Evolutionary conservation across 257 asterid genomes (phyloP), one percentile per base, ranked within the genome.

Genomic region (Leonotis leonurus): DNA sequence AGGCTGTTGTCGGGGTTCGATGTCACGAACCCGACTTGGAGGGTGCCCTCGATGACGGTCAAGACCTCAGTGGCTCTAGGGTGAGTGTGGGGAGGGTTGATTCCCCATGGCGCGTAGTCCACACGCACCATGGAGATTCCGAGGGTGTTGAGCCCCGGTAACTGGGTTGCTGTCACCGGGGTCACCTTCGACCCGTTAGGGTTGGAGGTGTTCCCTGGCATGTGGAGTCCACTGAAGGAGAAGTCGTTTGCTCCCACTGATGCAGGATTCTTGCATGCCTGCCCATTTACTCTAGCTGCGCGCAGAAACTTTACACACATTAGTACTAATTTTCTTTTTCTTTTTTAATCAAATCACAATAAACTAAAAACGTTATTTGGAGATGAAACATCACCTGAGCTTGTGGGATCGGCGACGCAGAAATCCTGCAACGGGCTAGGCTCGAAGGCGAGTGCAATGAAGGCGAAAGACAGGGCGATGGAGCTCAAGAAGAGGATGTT

Each of bases 51-150:
- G 0, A 76, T 52, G n/a, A 80, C 76, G 0, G 70, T 61, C 49
- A 76, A 24, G 60, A 80, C 55, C 30, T 80, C 80, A 2, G 81
- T 45, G 8, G 77, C 83, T 4, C 81, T 35, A 1, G 83, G 79
- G 52, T 80, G 85, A 8, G 56, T 27, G 44, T 74, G 86, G 4
- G 76, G 83, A 5, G 79, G 79, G 57, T 50, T 53, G 73, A 72
- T n/a, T 9, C 83, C 83, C 8, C 46, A 22, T 3, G 70, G 72
- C 4, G 70, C 77, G 12, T 62, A 66, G 37, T 77, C 83, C 0
- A 35, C 33, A 0, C 83, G 77, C 13, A 52, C 82, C 14, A 80
- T 8, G 1, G 69, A 41, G 8, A 80, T 49, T 5, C 56, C 56
- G 18, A 49, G 56, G 32, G 56, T 49, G 70, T 74, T 70, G 55